Conservation (phyloP, 768 basidiomycete genomes). For the Lanmaoa pseudosensibilis region DNA sequence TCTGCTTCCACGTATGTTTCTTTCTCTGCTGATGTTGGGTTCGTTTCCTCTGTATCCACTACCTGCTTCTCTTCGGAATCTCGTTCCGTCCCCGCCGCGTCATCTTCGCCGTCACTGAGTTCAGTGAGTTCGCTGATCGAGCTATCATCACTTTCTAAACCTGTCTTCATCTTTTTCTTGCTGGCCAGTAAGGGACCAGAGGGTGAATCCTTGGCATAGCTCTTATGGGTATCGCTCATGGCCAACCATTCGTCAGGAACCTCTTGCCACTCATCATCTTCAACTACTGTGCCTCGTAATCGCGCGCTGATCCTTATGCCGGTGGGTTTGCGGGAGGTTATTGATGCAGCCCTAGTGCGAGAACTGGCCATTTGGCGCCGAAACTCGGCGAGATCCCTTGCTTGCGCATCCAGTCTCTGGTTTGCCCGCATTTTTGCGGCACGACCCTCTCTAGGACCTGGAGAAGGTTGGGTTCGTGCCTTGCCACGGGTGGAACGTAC, state of each 20-base stretch:
- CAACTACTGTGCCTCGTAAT: constrained; percentile 50
- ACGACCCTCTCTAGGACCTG: constrained; percentile 49
- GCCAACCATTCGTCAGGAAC: constrained; percentile 73
- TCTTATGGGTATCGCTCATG: constrained; percentile 19
- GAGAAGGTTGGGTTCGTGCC: constrained; percentile 14
- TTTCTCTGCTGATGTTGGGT: background rate
- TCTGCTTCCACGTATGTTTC: background rate
- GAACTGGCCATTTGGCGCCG: constrained; percentile 44
- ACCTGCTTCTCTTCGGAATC: background rate
- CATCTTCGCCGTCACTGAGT: constrained; percentile 50
- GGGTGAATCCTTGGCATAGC: constrained; percentile 12
- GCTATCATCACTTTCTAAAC: constrained; percentile 60
- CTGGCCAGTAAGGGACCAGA: constrained; percentile 5
- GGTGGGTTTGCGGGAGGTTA: constrained; percentile 33
- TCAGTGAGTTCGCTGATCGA: constrained; percentile 77
- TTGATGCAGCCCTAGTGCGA: constrained; percentile 9
- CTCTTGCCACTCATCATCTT: constrained; percentile 74
- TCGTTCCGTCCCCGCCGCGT: constrained; percentile 22
- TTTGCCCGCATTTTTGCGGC: constrained; percentile 75
- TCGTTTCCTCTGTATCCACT: constrained; percentile 3
- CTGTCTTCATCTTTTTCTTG: constrained; percentile 41
- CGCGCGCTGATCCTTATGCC: constrained; percentile 71
- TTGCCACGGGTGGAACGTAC: constrained; percentile 16
- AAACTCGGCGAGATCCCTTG: constrained; percentile 63
- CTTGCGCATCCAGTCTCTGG: constrained; percentile 63